Percentiles rank a stretch among this genome's conserved stretches.
These are phyloP conservation scores for Oehlia diaphana DNA, from an alignment of 192 early-diverging fungal species.

Conservation along the genomic window DNA sequence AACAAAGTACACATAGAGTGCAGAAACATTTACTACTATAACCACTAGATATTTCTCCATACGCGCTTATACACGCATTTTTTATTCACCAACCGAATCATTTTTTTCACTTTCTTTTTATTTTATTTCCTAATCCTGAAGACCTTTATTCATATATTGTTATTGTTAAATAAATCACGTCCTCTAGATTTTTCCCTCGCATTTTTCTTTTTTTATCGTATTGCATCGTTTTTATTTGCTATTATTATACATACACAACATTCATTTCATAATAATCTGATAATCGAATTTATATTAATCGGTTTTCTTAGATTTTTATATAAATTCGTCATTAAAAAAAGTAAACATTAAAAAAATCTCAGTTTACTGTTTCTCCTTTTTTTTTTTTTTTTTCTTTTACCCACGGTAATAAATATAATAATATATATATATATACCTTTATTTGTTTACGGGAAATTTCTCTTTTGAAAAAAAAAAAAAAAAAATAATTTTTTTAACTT, in stretches of 20 bases:
- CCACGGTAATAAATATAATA: background rate
- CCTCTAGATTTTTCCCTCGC: background rate
- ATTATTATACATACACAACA: background rate
- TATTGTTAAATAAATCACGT: background rate
- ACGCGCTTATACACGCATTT: background rate
- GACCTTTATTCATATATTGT: background rate
- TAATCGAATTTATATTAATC: slow-evolving; percentile 1
- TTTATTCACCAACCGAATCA: background rate
- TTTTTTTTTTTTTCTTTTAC: background rate
- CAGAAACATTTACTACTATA: background rate
- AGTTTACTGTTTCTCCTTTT: background rate
- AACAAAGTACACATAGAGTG: background rate
- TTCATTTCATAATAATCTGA: background rate
- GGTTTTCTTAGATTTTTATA: background rate
- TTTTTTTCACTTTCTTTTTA: background rate
- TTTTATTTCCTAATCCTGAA: background rate
- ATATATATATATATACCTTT: background rate
- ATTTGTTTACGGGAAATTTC: background rate
- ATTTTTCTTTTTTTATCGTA: background rate
- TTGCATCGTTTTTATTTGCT: background rate
- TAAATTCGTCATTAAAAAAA: background rate
- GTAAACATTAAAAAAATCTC: background rate
- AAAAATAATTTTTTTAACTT: background rate
- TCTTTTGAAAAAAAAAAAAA: background rate
- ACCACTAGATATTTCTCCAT: background rate